Conservation (phyloP, 2,329 filamentous ascomycete species). For the Teratosphaeria gauchensis region DNA sequence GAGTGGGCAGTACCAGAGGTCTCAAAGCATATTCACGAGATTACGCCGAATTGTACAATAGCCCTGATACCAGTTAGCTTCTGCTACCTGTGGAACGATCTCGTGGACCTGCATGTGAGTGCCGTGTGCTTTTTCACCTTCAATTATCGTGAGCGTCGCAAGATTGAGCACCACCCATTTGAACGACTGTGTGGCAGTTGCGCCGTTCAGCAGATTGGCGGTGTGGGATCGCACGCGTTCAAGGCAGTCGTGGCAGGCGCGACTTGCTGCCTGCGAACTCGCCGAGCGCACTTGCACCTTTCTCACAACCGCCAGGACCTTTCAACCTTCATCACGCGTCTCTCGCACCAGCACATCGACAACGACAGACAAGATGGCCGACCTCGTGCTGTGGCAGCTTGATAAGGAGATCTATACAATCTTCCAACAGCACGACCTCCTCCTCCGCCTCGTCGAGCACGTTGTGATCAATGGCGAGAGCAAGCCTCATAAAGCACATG, state of each 20-base stretch:
- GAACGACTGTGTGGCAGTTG: too few species aligned
- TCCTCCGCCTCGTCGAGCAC: conserved; percentile 10
- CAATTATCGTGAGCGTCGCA: too few species aligned
- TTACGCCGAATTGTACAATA: not conserved
- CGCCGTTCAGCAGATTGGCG: too few species aligned
- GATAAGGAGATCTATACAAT: conserved; percentile 11
- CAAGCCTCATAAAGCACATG: conserved; percentile 6
- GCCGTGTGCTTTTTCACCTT: not conserved
- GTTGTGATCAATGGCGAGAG: not conserved
- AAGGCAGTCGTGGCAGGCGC: not conserved
- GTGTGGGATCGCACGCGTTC: not conserved
- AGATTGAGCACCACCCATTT: too few species aligned
- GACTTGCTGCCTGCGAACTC: not conserved
- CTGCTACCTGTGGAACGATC: not conserved
- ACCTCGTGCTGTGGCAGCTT: not conserved
- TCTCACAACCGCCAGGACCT: not conserved
- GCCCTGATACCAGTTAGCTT: not conserved
- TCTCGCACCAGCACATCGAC: not conserved
- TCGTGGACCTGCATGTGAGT: not conserved
- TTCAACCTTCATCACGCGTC: not conserved
- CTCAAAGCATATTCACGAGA: not conserved
- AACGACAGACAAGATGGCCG: not conserved
- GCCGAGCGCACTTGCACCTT: not conserved
- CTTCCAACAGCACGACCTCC: conserved; percentile 6
- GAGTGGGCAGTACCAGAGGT: too few species aligned